Evolutionary conservation across 306 rosid species (phyloP), one percentile per base, ranked within the genome.

Genomic region (Coriaria nepalensis): DNA sequence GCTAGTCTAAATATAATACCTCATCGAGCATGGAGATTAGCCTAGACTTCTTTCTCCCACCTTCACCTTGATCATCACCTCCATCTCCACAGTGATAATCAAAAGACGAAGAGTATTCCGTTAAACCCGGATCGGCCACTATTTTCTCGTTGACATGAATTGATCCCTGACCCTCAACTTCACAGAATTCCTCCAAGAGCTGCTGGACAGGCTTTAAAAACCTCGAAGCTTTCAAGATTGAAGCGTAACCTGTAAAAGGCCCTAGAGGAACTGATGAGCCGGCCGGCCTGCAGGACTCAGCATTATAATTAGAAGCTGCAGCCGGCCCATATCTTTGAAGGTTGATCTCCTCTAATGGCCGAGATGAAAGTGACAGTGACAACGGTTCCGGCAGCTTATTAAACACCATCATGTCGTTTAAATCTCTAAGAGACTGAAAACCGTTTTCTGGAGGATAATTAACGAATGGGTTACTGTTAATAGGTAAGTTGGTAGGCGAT

Each of bases 191-290:
- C 34, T 78, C 75, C 45, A 84, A 69, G 33, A 84, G 48, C 42
- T 70, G 71, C 58, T 84, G 95, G 13, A 92, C 87, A 0, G 93
- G 95, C 62, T 57, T 78, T 58, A 80, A 58, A 53, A 78, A 84
- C 65, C 77, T 78, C 10, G 95, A 84, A 56, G 69, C 79, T 59
- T 80, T 84, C 58, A 84, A 59, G 40, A 80, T 49, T 45, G 80
- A 64, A 0, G 86, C 68, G 51, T 78, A 74, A 7, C 88, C 88
- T 2, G 80, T 71, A 33, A 76, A 77, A 0, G 94, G 90, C 15
- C 83, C 81, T 2, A 75, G 47, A 0, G 33, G 12, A 7, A 33
- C 29, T 20, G 29, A 20, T 20, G 8, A 32, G 9, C 51, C 66
- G 41, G 53, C 69, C 34, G 68, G 29, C 29, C 29, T 20, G 29